Evolutionary conservation across 495 filamentous ascomycete species (phyloP).

Genomic region (Trichoderma reesei): DNA sequence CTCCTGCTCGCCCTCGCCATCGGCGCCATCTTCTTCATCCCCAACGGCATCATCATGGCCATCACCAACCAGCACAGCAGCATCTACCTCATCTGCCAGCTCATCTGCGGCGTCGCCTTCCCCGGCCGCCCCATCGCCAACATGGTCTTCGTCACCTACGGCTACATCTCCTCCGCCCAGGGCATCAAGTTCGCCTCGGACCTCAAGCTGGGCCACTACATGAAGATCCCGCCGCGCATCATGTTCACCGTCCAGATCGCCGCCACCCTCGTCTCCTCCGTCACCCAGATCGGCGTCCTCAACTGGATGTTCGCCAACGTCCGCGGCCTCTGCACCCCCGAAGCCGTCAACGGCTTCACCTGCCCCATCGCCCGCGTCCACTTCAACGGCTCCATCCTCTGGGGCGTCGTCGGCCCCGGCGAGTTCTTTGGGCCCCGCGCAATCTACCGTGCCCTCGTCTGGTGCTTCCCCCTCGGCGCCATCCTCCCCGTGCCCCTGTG

Average conservation of each 20-base stretch:
- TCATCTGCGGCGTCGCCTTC: conserved; percentile 69
- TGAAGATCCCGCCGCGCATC: conserved; percentile 81
- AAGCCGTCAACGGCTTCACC: conserved; percentile 75
- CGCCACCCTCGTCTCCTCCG: conserved; percentile 64
- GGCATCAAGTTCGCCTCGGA: conserved; percentile 81
- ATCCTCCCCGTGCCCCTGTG: conserved; percentile 59
- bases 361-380: conserved; percentile 82
- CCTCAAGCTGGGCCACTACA: conserved; percentile 82
- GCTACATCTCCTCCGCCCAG: conserved; percentile 71
- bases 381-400: conserved; percentile 82
- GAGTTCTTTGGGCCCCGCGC: conserved; percentile 68
- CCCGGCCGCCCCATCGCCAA: conserved; percentile 77
- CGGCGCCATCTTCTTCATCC: conserved; percentile 62
- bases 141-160: conserved; percentile 83
- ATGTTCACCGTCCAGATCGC: conserved; percentile 74
- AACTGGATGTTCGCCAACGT: conserved; percentile 86
- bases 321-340: conserved; percentile 62
- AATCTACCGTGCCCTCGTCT: conserved; percentile 59
- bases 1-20: conserved; percentile 65
- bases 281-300: conserved; percentile 73
- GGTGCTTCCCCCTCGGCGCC: conserved; percentile 69
- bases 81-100: conserved; percentile 74
- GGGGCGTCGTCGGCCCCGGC: conserved; percentile 73
- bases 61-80: conserved; percentile 76
- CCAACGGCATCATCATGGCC: conserved; percentile 77